phyloP scores from a whole-genome alignment of 1,139 yeast genomes.

The Meyerozyma sp. region DNA sequence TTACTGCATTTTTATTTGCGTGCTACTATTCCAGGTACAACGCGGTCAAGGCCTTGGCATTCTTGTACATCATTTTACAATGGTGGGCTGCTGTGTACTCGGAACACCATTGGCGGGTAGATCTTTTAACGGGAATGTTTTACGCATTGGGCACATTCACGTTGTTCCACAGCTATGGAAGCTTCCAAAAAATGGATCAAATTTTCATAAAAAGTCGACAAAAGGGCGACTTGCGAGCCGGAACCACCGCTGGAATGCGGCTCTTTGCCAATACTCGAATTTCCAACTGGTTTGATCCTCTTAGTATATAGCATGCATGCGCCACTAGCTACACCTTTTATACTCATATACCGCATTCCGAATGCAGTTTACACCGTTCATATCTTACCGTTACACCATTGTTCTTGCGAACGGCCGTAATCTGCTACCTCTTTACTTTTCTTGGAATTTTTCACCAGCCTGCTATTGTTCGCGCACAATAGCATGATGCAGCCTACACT shows the following conservation, averaged over 20 bases:
- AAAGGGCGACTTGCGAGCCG: constrained; percentile 6
- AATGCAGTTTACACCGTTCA: too few relatives aligned
- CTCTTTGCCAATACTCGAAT: constrained; percentile 9
- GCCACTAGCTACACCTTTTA: too few relatives aligned
- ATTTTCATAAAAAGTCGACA: constrained; percentile 9
- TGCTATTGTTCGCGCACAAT: background rate
- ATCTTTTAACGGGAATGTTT: constrained; percentile 11
- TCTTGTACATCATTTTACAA: constrained; percentile 10
- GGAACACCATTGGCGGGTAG: constrained; percentile 15
- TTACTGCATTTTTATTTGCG: constrained; percentile 11
- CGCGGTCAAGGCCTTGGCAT: constrained; percentile 7
- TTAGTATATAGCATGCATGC: background rate
- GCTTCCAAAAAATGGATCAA: constrained; percentile 8
- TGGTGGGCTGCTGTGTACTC: constrained; percentile 16
- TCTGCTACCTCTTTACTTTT: background rate
- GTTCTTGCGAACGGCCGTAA: background rate
- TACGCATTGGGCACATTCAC: constrained; percentile 11
- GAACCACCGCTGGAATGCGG: constrained; percentile 14
- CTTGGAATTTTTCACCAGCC: background rate
- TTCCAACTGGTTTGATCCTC: constrained; percentile 12
- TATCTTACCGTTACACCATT: background rate
- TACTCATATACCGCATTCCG: too few relatives aligned
- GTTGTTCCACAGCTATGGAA: constrained; percentile 7
- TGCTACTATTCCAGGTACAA: constrained; percentile 10
- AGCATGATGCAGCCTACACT: background rate